Base-by-base conservation (phyloP, 176 grass and related monocot genomes). In the Secale cereale region DNA sequence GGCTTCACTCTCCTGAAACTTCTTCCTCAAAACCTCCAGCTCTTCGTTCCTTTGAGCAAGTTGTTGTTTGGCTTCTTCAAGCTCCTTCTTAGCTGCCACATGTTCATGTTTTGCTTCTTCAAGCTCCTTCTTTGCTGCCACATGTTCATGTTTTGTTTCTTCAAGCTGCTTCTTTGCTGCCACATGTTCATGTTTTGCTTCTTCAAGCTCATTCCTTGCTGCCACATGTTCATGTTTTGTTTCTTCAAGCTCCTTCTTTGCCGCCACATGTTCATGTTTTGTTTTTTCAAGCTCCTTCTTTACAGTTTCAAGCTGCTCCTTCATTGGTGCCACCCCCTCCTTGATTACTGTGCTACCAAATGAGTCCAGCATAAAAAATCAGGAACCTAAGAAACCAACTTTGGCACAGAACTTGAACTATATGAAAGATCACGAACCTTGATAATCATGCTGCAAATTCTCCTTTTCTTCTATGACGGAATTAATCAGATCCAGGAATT, bases 1-100 rank as follows among this genome's bases (percentile, higher is more conserved):
- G 26, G 64, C 63, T 88, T 83, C 73, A 78, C 20, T 83, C 35
- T 71, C 86, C 46, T 71, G 61, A 88, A 83, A 50, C 33, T 88
- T 83, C 70, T 46, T 78, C 73, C 67, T 78, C 15, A 78, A 15
- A 70, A 70, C 11, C 50, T 83, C 36, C 37, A 83, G 2, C 6
- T 63, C 30, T 3, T 35, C 6, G 2, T 70, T 46, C 63, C 36
- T 69, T 8, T 4, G 22, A 52, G 73, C 43, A 62, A 78, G 43
- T 31, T 71, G 8, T 8, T 78, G 50, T 46, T 56, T 22, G 82
- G 48, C 56, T 13, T 27, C 15, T 1, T 9, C 15, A 69, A 81
- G 60, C 31, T 36, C 75, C 20, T 78, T 35, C 30, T 37, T 14
- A 23, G 31, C 36, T 17, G 23, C 19, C 3, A n/a, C 32, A 17